Evolutionary conservation across 345 rosid species (phyloP), one percentile per base, ranked within the genome.

Genomic region (Populus ilicifolia): DNA sequence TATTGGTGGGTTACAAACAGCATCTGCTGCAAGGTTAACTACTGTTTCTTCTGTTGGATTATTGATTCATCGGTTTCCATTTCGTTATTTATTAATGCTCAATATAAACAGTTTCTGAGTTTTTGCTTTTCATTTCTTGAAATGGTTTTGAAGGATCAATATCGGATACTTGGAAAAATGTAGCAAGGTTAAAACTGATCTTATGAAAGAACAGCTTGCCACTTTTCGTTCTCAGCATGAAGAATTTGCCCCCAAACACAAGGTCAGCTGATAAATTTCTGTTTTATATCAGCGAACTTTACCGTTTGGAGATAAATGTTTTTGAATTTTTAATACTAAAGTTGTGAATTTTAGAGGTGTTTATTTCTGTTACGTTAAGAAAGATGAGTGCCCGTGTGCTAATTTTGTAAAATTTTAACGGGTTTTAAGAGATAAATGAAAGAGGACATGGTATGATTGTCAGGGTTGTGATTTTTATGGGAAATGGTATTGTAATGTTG

Each of bases 141-240:
- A 68, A 70, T 2, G 7, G 38, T 70, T 50, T 52, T 68, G 70
- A 73, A 91, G 97, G 95, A 93, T 88, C 97, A 90, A 69, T 94
- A 91, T 82, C 88, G 98, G 50, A 71, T 88, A 69, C 82, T 91
- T 23, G 97, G 97, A 77, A 93, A 85, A 93, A 93, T 91, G 97
- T 93, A 54, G 97, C 95, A 41, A 93, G 89, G 88, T 74, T 94
- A 39, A 83, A 75, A 89, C 93, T 73, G 98, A 94, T 88, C 92
- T 93, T 25, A 91, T 94, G 97, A 93, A 94, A 80, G 98, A 94
- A 81, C 98, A 92, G 89, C 97, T 91, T n/a, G 85, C 91, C 73
- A 91, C 98, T 35, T 94, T 94, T 71, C 87, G 90, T 30, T 86
- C 96, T 29, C 97, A 94, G 85, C 96, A 90, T 29, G 94, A 94